phyloP scores from a whole-genome alignment of 1,284 basidiomycete genomes.

The Nidula niveotomentosa region DNA sequence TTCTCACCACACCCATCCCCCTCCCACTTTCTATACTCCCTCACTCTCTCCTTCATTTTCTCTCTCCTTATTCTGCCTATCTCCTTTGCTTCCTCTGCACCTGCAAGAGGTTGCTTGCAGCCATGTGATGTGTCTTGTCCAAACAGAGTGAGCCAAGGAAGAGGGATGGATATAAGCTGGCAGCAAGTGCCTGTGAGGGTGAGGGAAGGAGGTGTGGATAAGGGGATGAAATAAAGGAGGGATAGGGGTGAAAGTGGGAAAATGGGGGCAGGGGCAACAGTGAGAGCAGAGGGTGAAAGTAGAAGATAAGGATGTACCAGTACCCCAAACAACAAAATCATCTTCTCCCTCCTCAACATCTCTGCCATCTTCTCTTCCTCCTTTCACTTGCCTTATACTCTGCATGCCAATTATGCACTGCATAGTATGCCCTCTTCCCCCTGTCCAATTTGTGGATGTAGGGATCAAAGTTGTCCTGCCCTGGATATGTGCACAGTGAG shows the following conservation, averaged over 20 bases:
- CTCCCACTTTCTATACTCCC: slow-evolving; percentile 12
- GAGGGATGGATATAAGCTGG: slow-evolving; percentile 24
- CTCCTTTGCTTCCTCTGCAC: slow-evolving; percentile 27
- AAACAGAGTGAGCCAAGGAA: slow-evolving; percentile 22
- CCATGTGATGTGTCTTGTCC: slow-evolving; percentile 24
- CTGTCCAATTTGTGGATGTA: slow-evolving; percentile 33
- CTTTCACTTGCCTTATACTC: slow-evolving; percentile 16
- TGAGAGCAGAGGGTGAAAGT: background rate
- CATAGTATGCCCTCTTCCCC: slow-evolving; percentile 26
- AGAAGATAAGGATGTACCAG: slow-evolving; percentile 36
- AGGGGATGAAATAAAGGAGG: no score
- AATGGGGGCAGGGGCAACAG: no score
- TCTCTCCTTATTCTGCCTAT: slow-evolving; percentile 20
- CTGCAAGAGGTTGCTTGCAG: slow-evolving; percentile 25
- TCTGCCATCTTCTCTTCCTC: slow-evolving; percentile 27
- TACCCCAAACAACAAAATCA: slow-evolving; percentile 46
- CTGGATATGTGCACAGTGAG: background rate
- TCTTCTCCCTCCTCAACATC: slow-evolving; percentile 56
- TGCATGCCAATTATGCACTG: slow-evolving; percentile 17
- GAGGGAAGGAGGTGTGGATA: no score
- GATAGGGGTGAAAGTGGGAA: no score
- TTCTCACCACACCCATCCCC: background rate
- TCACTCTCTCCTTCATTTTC: slow-evolving; percentile 22
- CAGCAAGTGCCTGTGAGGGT: slow-evolving; percentile 9
- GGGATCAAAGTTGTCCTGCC: slow-evolving; percentile 15